Conservation (phyloP, 1,139 yeast genomes). For the Pichia sp. region DNA sequence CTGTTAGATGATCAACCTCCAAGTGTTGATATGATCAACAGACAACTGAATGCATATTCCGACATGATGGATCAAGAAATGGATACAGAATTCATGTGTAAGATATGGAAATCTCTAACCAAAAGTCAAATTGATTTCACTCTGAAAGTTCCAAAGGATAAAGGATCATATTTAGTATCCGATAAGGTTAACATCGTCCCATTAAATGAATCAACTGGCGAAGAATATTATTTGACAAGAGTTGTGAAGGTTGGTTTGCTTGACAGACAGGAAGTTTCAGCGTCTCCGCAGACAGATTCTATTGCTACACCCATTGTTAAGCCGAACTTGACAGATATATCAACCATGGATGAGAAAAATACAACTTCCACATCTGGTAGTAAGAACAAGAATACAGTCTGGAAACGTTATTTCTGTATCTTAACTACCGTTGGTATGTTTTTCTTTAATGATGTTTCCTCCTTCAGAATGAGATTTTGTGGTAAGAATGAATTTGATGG, state of each 20-base stretch:
- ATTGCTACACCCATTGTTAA: slow-evolving; percentile 4
- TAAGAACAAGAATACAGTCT: slow-evolving; percentile 26
- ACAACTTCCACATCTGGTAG: background rate
- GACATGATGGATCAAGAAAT: slow-evolving; percentile 16
- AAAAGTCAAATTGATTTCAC: slow-evolving; percentile 22
- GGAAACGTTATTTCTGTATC: slow-evolving; percentile 43
- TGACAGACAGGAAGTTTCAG: slow-evolving; percentile 30
- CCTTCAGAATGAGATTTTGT: slow-evolving; percentile 28
- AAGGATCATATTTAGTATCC: slow-evolving; percentile 24
- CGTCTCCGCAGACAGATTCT: slow-evolving; percentile 16
- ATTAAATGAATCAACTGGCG: slow-evolving; percentile 18
- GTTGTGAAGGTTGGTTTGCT: slow-evolving; percentile 33
- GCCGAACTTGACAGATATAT: slow-evolving; percentile 6
- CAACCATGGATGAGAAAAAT: slow-evolving; percentile 1
- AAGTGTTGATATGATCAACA: slow-evolving; percentile 18
- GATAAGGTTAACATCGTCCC: slow-evolving; percentile 17
- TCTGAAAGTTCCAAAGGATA: slow-evolving; percentile 26
- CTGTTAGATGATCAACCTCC: slow-evolving; percentile 8
- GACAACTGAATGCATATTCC: slow-evolving; percentile 16
- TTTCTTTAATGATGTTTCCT: slow-evolving; percentile 37
- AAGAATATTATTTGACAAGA: slow-evolving; percentile 27
- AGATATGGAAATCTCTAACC: slow-evolving; percentile 19
- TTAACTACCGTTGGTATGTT: slow-evolving; percentile 45
- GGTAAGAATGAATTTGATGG: slow-evolving; percentile 10
- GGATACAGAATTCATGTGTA: slow-evolving; percentile 16